Evolutionary conservation across 2,329 filamentous ascomycete genomes (phyloP), one percentile per base, ranked within the genome.

Genomic region (Colletotrichum scovillei): DNA sequence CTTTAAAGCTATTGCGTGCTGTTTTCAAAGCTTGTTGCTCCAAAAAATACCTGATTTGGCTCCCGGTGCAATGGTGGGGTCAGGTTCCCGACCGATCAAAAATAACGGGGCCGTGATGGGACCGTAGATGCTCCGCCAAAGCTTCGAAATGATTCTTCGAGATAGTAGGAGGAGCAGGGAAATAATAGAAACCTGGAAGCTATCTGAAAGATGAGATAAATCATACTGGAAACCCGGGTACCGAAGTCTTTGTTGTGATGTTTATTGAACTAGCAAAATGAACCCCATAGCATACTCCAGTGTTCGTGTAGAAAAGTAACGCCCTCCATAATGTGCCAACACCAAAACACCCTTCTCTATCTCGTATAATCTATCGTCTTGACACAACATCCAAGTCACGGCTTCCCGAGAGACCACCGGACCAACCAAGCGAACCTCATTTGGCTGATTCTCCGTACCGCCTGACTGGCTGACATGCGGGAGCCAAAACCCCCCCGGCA

Each of bases 391-490:
- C 35, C 28, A 16, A 60, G 32, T 60, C 59, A 35, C 22, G 14
- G 46, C 42, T 72, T 42, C 68, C 52, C 49, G 16, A 49, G 26
- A 24, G n/a, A 30, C 38, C 35, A 38, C 22, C 35, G 63, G 42
- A 28, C 35, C 66, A 73, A 32, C 52, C 9, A 28, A n/a, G 53
- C 46, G 19, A 22, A 57, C 22, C 14, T 26, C 49, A n/a, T 53
- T 35, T 49, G 46, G 60, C 70, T 62, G 60, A 69, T 24, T 63
- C 38, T 4, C 58, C 22, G 22, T 64, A 42, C 60, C 67, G 56
- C 38, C 67, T 73, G 71, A 66, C 56, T 60, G 60, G 71, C 60
- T 70, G 60, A 62, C 60, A 53, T 30, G 67, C 60, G 71, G 71
- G 35, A 73, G 35, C 60, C 60, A 66, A 59, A 30, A 42, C 19